Evolutionary conservation across 179 eudicot species (phyloP), one percentile per base, ranked within the genome.

Genomic region (Beta corolliflora): DNA sequence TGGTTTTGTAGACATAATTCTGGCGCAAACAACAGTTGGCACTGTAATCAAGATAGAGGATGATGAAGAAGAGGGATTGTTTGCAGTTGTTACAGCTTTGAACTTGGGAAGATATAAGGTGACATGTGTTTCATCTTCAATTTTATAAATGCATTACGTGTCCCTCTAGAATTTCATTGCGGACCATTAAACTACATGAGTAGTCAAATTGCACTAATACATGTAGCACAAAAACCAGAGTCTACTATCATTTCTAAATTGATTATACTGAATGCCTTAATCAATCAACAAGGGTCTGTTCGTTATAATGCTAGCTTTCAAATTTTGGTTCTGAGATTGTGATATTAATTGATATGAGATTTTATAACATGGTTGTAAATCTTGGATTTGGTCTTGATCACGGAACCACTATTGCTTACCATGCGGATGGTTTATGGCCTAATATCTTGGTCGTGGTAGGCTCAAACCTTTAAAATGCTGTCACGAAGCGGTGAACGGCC

Each of bases 21-120:
- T 96, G 85, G 90, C 84, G 14, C 98, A 96, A 80, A 90, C 97
- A 21, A 94, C 94, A 0, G 99, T 96, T n/a, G 99, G 98, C 66
- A 91, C 92, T 66, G 88, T 94, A 61, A 84, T 96, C 75, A 96
- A 94, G 82, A 86, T 94, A 53, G 99, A 96, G 85, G 87, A 84
- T 21, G 97, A 94, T 79, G 99, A 95, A 84, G 99, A 96, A 79
- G 87, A 91, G 86, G 88, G 91, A 69, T 86, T 91, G 77, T 94
- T 92, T 79, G 89, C 93, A 53, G 61, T 96, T 80, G 88, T 87
- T 68, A 89, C 93, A 21, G 92, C 90, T 81, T 90, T 96, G 76
- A 96, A 91, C 85, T 83, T 94, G 81, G 90, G 86, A 46, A 92
- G 96, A 89, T 91, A 94, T 68, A 90, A 93, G 96, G 97, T 85